A percentile compares a stretch with the other conserved stretches of the same genome.
These are phyloP conservation scores for Neoboletus brunneissimus DNA, from an alignment of 768 basidiomycete species.

Conservation along the genomic window DNA sequence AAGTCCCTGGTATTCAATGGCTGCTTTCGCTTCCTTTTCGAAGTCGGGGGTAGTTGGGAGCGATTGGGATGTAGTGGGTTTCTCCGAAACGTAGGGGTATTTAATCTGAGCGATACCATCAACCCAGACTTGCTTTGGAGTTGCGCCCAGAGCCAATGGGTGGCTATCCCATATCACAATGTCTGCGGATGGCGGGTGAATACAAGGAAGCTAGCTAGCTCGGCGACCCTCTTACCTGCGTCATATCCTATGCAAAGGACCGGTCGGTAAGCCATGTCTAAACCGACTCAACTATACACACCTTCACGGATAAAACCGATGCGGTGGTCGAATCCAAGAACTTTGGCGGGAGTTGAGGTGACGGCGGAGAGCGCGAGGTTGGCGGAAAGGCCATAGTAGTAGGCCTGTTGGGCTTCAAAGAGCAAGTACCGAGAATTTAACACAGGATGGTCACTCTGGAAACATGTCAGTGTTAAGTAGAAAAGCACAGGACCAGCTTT, in stretches of 20 bases:
- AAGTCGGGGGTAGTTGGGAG: constrained; percentile 59
- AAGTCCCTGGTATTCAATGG: constrained; percentile 64
- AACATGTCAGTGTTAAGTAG: constrained; percentile 6
- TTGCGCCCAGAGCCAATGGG: constrained; percentile 73
- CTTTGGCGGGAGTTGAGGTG: constrained; percentile 66
- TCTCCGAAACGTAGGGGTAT: constrained; percentile 45
- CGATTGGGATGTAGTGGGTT: constrained; percentile 52
- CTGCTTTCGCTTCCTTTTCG: constrained; percentile 57
- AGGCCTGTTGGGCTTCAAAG: constrained; percentile 62
- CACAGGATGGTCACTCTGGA: constrained; percentile 53
- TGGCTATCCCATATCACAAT: constrained; percentile 76
- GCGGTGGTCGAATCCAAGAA: constrained; percentile 72
- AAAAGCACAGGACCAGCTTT: constrained; percentile 24
- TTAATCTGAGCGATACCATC: constrained; percentile 76
- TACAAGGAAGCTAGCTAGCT: background rate
- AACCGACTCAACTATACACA: constrained; percentile 13
- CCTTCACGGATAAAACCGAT: constrained; percentile 61
- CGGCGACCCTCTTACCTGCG: constrained; percentile 44
- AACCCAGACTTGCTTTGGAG: constrained; percentile 79
- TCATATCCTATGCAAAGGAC: constrained; percentile 52
- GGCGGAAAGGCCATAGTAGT: constrained; percentile 66
- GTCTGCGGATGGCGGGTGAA: constrained; percentile 39
- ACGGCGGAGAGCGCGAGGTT: constrained; percentile 68
- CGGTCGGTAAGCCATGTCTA: background rate
- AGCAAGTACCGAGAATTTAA: constrained; percentile 54